These are phyloP conservation scores for Dendrobium nobile DNA, from an alignment of 106 monocot genomes.

Conservation along the genomic window DNA sequence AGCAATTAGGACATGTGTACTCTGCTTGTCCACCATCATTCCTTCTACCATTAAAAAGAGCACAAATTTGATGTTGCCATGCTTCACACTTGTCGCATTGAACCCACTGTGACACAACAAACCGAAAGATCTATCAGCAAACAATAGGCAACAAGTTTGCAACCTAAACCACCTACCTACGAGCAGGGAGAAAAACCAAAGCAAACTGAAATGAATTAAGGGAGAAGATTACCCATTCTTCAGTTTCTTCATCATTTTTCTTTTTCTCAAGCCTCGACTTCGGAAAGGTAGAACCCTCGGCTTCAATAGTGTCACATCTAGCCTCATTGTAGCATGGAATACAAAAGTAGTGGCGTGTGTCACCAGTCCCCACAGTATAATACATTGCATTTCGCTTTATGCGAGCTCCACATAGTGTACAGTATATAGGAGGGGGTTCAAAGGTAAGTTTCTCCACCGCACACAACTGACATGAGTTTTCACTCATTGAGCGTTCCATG, in stretches of 20 bases:
- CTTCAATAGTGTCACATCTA: constrained; percentile 77
- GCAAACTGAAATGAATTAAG: background rate
- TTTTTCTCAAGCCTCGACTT: constrained; percentile 91
- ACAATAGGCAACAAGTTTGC: background rate
- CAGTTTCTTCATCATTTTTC: constrained; percentile 90
- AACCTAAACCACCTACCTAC: background rate
- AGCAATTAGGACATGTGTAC: constrained; percentile 90
- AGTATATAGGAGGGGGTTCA: constrained; percentile 98
- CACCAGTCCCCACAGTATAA: constrained; percentile 72
- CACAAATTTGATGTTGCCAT: constrained; percentile 98
- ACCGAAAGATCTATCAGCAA: background rate
- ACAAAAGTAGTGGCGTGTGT: constrained; percentile 77
- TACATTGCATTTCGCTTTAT: constrained; percentile 93
- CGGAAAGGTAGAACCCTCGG: constrained; percentile 46
- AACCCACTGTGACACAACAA: constrained; percentile 60
- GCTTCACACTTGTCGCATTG: constrained; percentile 96
- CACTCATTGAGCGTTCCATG: constrained; percentile 78
- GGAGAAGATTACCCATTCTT: constrained; percentile 72
- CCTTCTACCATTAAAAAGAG: constrained; percentile 77
- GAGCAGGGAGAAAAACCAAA: background rate
- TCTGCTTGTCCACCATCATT: constrained; percentile 92
- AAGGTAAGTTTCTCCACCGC: constrained; percentile 92
- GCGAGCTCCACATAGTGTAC: constrained; percentile 90
- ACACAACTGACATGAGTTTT: constrained; percentile 94
- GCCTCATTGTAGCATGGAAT: constrained; percentile 85